Base-by-base conservation (phyloP, 768 basidiomycete genomes). In the Xerocomellus dryophilus region DNA sequence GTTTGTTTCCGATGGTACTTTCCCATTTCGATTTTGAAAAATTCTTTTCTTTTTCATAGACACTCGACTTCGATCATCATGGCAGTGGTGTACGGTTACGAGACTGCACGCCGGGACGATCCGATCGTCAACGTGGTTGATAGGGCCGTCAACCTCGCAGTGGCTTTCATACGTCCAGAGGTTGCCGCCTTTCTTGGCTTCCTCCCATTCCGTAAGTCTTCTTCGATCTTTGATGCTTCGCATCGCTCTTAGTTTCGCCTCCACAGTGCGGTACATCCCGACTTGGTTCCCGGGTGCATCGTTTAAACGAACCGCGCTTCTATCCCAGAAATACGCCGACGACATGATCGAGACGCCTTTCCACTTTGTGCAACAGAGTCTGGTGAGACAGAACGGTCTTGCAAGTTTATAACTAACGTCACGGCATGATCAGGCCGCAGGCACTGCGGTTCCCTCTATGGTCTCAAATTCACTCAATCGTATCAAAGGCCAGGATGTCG, bases 231-330 rank as follows among this genome's bases (percentile, higher is more conserved):
- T 34, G 6, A 20, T 32, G 12, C 25, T 35, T 39, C 2, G 5
- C 34, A 43, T 21, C 15, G 2, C 5, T 43, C 21, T 40, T 2
- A 52, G 7, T 29, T 43, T 10, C 5, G 7, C n/a, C 9, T 25
- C 23, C 18, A 6, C 43, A 75, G 73, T 77, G 27, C 64, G 61
- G 40, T 57, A 70, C 32, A 56, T 77, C 15, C 76, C 76, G 5
- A 42, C 67, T 3, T 78, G 76, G 76, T 53, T 74, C 34, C 76
- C 77, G 0, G 75, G 77, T 9, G 68, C 70, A 9, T 65, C 65
- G 0, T 74, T 74, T 44, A 68, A 73, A 53, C 59, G 61, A 40
- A 59, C 49, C 7, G 76, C 73, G 9, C 2, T 58, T 20, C 40
- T 59, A 1, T 69, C 56, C 12, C 57, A 47, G 4, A 57, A 61